Evolutionary conservation across 2,329 filamentous ascomycete species (phyloP).

Genomic region (Hymenoscyphus infarciens): DNA sequence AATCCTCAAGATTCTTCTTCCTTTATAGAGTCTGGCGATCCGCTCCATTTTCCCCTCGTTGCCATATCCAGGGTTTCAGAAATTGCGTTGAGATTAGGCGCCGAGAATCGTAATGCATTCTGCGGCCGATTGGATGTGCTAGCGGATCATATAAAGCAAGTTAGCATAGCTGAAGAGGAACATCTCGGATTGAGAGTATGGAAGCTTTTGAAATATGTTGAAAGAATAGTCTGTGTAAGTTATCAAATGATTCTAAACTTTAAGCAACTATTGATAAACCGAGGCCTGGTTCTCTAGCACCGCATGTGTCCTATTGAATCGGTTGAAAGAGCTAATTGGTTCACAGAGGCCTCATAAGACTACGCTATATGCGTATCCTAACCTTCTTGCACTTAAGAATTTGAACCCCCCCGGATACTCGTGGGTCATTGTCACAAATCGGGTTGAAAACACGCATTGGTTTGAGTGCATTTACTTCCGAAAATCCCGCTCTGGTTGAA

Average conservation of each 20-base stretch:
- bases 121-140: neutral
- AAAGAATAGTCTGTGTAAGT: neutral
- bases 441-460: no score
- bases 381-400: no score
- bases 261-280: no score
- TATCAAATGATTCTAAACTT: no score
- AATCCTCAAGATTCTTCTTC: neutral
- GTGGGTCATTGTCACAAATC: no score
- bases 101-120: neutral
- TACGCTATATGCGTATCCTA: neutral
- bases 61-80: neutral
- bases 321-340: neutral
- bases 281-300: no score
- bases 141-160: neutral
- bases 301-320: no score
- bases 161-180: neutral
- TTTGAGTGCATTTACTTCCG: no score
- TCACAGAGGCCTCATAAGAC: neutral
- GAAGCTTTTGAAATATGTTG: neutral
- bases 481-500: no score
- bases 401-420: no score
- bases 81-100: neutral
- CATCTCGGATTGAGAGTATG: neutral
- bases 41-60: neutral
- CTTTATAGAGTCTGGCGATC: neutral